Percentiles rank a stretch among this genome's conserved stretches.
These are phyloP conservation scores for Aspergillus sp. DNA, from an alignment of 2,329 filamentous ascomycete species.

Conservation along the genomic window DNA sequence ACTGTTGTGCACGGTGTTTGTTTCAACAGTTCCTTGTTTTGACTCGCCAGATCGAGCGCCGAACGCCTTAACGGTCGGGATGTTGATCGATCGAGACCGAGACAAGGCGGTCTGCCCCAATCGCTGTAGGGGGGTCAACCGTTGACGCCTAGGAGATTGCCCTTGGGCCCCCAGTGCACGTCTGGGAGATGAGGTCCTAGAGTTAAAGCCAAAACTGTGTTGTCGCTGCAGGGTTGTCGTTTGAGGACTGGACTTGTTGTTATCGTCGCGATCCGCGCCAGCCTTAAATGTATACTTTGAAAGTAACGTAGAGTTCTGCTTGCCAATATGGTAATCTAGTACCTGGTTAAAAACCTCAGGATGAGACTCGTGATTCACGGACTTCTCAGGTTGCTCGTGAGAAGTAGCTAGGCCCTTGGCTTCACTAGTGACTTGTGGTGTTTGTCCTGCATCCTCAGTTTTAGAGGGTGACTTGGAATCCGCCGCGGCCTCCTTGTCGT, in stretches of 20 bases:
- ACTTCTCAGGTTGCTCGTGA: slow-evolving; percentile 1
- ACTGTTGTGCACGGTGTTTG: too few species aligned
- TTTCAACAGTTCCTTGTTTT: too few species aligned
- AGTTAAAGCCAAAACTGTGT: background rate
- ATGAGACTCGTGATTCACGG: slow-evolving; percentile 11
- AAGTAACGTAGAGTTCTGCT: slow-evolving; percentile 30
- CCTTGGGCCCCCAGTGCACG: background rate
- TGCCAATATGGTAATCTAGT: slow-evolving; percentile 31
- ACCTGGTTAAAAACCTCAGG: slow-evolving; percentile 27
- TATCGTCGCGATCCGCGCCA: background rate
- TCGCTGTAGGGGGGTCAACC: slow-evolving; percentile 37
- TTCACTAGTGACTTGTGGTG: background rate
- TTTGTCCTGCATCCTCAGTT: background rate
- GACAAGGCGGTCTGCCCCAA: slow-evolving; percentile 35
- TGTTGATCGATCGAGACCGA: slow-evolving; percentile 34
- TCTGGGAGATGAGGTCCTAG: slow-evolving; percentile 1
- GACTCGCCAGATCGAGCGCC: too few species aligned
- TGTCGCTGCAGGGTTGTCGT: slow-evolving; percentile 6
- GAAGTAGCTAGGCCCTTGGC: background rate
- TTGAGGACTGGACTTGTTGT: slow-evolving; percentile 2
- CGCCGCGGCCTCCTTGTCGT: background rate
- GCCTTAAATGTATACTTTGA: slow-evolving; percentile 32
- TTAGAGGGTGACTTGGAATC: background rate
- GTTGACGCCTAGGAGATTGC: slow-evolving; percentile 9
- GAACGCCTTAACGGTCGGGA: slow-evolving; percentile 9